These are phyloP conservation scores for Aspergillus costaricaensis DNA, from an alignment of 2,329 filamentous ascomycete species.

Conservation along the genomic window DNA sequence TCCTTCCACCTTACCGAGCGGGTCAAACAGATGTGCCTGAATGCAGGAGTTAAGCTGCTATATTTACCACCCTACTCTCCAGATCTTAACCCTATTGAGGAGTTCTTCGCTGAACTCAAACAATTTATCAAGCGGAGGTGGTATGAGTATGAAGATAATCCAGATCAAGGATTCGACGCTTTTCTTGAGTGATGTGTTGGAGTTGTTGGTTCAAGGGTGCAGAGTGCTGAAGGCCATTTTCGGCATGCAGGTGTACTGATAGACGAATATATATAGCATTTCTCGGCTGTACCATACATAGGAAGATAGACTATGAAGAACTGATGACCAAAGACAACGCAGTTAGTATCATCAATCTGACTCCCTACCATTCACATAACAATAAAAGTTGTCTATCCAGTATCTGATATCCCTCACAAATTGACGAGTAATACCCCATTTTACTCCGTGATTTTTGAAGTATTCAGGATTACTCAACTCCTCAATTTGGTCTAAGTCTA, in stretches of 20 bases:
- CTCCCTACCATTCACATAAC: neutral
- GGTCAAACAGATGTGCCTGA: slow-evolving; percentile 31
- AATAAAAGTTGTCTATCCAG: neutral
- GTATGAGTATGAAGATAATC: slow-evolving; percentile 21
- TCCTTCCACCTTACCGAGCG: slow-evolving; percentile 23
- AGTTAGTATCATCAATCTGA: neutral
- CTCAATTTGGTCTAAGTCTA: neutral
- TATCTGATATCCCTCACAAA: neutral
- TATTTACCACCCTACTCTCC: slow-evolving; percentile 40
- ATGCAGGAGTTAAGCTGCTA: slow-evolving; percentile 33
- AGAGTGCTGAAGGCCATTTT: slow-evolving; percentile 31
- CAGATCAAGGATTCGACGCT: slow-evolving; percentile 23
- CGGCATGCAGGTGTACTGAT: slow-evolving; percentile 22
- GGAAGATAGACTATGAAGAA: neutral
- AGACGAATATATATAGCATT: neutral
- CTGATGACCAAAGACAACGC: too few species aligned
- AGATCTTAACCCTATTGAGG: slow-evolving; percentile 40
- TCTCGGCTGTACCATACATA: neutral
- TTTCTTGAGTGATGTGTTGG: slow-evolving; percentile 32
- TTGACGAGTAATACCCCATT: neutral
- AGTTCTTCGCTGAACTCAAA: slow-evolving; percentile 42
- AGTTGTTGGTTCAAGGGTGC: slow-evolving; percentile 25
- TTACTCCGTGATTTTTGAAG: slow-evolving; percentile 1
- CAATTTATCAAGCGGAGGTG: slow-evolving; percentile 36
- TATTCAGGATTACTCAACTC: slow-evolving; percentile 1